These are phyloP conservation scores for Cercospora brassicicola DNA, from an alignment of 2,329 filamentous ascomycete species.

Conservation along the genomic window DNA sequence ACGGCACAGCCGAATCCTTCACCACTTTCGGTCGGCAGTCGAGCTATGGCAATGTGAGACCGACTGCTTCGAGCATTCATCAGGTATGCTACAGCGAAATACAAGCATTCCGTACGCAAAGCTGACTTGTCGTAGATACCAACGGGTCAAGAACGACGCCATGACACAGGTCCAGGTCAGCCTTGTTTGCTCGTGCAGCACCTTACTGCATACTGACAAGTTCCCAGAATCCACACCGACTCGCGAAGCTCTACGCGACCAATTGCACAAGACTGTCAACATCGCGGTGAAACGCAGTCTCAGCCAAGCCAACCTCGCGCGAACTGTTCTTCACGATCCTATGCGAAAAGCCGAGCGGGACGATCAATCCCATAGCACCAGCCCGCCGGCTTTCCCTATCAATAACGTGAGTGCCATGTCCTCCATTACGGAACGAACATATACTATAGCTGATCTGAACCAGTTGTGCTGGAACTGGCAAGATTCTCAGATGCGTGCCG, in stretches of 20 bases:
- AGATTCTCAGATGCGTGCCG: background rate
- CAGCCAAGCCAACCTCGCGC: conserved; percentile 31
- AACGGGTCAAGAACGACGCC: background rate
- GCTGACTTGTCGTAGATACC: background rate
- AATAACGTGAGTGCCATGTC: background rate
- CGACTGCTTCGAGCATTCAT: background rate
- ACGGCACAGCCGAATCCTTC: background rate
- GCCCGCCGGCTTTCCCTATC: background rate
- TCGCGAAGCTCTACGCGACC: conserved; percentile 31
- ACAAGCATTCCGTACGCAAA: background rate
- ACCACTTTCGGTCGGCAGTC: background rate
- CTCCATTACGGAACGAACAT: background rate
- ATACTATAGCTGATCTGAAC: background rate
- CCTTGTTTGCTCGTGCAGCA: background rate
- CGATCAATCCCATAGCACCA: background rate
- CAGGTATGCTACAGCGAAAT: background rate
- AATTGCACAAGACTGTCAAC: conserved; percentile 34
- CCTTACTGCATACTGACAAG: background rate
- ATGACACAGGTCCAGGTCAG: background rate
- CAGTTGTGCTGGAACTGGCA: conserved; percentile 10
- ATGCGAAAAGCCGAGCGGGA: conserved; percentile 21
- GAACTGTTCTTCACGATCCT: conserved; percentile 38
- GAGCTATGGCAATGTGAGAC: background rate
- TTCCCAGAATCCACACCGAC: conserved; percentile 11
- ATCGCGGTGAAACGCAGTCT: conserved; percentile 32